Evolutionary conservation across 2,329 filamentous ascomycete species (phyloP).

Genomic region (Bipolaris cookei): DNA sequence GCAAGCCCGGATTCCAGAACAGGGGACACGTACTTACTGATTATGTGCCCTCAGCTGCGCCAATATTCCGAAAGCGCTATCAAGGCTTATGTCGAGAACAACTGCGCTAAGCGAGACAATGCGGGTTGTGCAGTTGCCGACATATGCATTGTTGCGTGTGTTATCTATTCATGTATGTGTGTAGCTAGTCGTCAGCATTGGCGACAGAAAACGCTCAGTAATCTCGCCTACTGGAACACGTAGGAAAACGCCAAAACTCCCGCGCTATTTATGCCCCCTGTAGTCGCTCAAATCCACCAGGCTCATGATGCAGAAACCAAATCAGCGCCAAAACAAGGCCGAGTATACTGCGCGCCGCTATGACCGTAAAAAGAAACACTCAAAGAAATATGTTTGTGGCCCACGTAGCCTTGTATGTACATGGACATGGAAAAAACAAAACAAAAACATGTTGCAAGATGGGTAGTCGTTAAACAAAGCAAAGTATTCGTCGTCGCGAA

Average conservation of each 20-base stretch:
- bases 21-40: slow-evolving; percentile 4
- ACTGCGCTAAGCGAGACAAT: background rate
- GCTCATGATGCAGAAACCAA: slow-evolving; percentile 9
- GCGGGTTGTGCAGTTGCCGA: background rate
- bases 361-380: background rate
- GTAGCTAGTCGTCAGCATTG: slow-evolving; percentile 1
- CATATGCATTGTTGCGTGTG: slow-evolving; percentile 3
- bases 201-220: slow-evolving; percentile 3
- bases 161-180: background rate
- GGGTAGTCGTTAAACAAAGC: slow-evolving; percentile 11
- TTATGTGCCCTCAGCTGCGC: background rate
- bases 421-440: background rate
- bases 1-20: slow-evolving; percentile 11
- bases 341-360: background rate
- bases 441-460: background rate
- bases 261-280: slow-evolving; percentile 9
- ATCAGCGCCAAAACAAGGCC: background rate
- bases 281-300: slow-evolving; percentile 10
- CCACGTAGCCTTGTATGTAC: background rate
- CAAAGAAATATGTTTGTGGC: background rate
- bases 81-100: background rate
- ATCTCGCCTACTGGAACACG: slow-evolving; percentile 5
- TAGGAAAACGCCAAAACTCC: slow-evolving; percentile 10
- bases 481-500: slow-evolving; percentile 15
- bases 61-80: background rate